Evolutionary conservation across 257 asterid genomes (phyloP).

Genomic region (Gentiana straminea): DNA sequence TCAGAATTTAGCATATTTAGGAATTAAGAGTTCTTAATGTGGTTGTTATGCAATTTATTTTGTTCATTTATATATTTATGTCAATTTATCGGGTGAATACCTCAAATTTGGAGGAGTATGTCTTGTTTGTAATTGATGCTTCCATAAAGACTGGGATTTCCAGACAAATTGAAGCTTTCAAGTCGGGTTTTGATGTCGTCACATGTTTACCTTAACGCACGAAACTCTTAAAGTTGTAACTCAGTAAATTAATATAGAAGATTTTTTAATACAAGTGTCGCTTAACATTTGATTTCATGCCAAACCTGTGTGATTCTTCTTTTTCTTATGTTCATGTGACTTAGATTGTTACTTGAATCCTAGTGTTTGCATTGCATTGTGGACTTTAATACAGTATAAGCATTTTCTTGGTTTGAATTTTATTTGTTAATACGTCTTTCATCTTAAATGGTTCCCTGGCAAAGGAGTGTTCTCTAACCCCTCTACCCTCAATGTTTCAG

Average conservation of each 20-base stretch:
- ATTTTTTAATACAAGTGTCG: neutral
- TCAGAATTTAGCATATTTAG: too few species aligned
- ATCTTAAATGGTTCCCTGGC: too few species aligned
- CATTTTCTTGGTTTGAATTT: too few species aligned
- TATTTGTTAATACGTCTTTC: too few species aligned
- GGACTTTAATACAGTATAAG: too few species aligned
- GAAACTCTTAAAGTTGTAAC: neutral
- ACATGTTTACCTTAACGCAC: neutral
- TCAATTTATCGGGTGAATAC: constrained; percentile 43
- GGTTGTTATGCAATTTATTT: neutral
- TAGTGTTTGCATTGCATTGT: too few species aligned
- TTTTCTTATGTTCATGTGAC: too few species aligned
- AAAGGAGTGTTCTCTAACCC: too few species aligned
- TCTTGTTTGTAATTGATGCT: constrained; percentile 53
- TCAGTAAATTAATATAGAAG: neutral
- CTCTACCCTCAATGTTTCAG: constrained; percentile 25
- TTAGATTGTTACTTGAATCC: too few species aligned
- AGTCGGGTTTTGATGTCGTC: constrained; percentile 89
- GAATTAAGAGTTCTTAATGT: neutral
- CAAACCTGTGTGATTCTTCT: too few species aligned
- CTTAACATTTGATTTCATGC: too few species aligned
- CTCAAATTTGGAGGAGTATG: constrained; percentile 63
- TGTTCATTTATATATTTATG: constrained; percentile 4
- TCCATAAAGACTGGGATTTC: constrained; percentile 66
- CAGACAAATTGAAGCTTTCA: constrained; percentile 86